phyloP scores from a whole-genome alignment of 208 protist genomes.

The Trypanosoma rangeli region DNA sequence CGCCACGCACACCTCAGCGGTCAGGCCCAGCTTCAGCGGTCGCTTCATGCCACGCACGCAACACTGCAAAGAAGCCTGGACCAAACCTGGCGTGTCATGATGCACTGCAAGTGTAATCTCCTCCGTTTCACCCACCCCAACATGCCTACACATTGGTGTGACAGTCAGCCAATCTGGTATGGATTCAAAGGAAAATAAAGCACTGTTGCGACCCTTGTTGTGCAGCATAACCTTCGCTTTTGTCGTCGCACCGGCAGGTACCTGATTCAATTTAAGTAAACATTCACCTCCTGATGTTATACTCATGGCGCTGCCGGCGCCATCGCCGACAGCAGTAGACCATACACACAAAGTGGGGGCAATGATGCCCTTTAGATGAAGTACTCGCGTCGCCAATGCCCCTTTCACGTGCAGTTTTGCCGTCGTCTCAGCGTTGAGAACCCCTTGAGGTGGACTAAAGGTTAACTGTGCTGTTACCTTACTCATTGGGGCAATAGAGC shows the following conservation, averaged over 20 bases:
- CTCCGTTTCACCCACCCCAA: constrained; percentile 64
- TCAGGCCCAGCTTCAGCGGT: constrained; percentile 63
- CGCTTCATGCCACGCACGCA: constrained; percentile 81
- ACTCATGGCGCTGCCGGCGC: neutral
- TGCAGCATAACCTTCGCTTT: constrained; percentile 45
- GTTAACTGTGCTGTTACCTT: constrained; percentile 55
- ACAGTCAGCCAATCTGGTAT: constrained; percentile 68
- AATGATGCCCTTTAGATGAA: constrained; percentile 68
- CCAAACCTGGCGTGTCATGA: constrained; percentile 29
- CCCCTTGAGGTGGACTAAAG: constrained; percentile 66
- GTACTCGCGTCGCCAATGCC: constrained; percentile 53
- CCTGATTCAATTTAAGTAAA: constrained; percentile 61
- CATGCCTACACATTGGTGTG: constrained; percentile 57
- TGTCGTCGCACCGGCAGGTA: constrained; percentile 65
- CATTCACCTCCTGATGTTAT: constrained; percentile 9
- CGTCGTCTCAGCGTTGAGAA: constrained; percentile 37
- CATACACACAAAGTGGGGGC: constrained; percentile 62
- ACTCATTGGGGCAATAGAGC: constrained; percentile 65
- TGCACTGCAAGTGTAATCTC: constrained; percentile 70
- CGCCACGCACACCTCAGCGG: constrained; percentile 68
- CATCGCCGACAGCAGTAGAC: constrained; percentile 9
- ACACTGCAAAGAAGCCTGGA: constrained; percentile 50
- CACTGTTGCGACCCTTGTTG: constrained; percentile 63
- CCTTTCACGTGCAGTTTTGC: constrained; percentile 75
- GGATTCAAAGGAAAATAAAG: constrained; percentile 76